Conservation (phyloP, 371 early-diverging fungal species). For the Polyrhizophydium stewartii region DNA sequence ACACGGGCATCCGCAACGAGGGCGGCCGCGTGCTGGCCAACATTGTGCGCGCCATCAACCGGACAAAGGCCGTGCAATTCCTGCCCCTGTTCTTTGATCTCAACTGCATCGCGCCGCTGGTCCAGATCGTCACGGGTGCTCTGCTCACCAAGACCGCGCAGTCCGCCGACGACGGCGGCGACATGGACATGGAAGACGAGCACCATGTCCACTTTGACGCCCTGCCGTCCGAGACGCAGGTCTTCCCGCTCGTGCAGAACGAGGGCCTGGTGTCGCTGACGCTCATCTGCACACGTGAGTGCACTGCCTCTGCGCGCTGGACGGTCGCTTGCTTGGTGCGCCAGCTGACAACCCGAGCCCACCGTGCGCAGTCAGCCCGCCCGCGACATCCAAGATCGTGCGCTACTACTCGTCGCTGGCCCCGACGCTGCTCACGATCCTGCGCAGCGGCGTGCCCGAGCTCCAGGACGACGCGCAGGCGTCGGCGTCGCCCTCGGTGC, state of each 20-base stretch:
- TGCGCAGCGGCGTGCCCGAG: conserved; percentile 23
- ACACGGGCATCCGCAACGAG: conserved; percentile 45
- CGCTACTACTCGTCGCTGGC: conserved; percentile 28
- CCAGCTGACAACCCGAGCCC: not conserved
- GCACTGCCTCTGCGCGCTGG: not conserved
- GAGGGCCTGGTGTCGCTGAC: conserved; percentile 43
- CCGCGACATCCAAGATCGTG: conserved; percentile 23
- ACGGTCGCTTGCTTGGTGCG: not conserved
- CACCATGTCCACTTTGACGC: conserved; percentile 51
- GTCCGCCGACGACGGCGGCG: conserved; percentile 53
- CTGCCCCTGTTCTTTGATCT: conserved; percentile 30
- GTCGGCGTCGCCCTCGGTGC: not conserved
- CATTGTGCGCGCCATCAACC: conserved; percentile 29
- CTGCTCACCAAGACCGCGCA: conserved; percentile 40
- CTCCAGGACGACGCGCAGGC: not conserved
- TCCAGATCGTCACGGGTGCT: conserved; percentile 48
- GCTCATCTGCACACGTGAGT: conserved; percentile 24
- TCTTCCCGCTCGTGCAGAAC: conserved; percentile 47
- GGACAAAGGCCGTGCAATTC: conserved; percentile 20
- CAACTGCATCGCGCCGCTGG: conserved; percentile 32
- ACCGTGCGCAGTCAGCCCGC: conserved; percentile 26
- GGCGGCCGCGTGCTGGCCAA: conserved; percentile 44
- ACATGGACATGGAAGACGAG: conserved; percentile 14
- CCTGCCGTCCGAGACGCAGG: conserved; percentile 34
- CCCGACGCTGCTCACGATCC: conserved; percentile 27